Conservation (phyloP, 805 yeast species). For the Candida jianshihensis region DNA sequence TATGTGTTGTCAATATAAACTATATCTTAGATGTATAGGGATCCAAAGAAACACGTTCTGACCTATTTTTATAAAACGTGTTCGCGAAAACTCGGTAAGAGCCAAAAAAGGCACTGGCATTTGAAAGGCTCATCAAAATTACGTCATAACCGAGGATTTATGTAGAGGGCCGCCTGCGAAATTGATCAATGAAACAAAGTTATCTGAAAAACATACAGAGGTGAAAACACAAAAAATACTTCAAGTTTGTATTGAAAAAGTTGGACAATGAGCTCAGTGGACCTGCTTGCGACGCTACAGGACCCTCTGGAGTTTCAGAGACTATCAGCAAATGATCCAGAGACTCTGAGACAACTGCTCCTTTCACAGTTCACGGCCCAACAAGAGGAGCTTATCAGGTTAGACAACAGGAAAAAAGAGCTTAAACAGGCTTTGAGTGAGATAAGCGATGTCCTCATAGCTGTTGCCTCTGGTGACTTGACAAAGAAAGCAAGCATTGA, state of each 20-base stretch:
- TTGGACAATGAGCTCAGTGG: background rate
- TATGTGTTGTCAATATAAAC: no score
- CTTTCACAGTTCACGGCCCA: background rate
- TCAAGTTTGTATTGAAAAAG: no score
- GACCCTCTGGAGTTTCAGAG: slow-evolving; percentile 1
- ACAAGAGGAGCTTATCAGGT: background rate
- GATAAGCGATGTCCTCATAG: slow-evolving; percentile 79
- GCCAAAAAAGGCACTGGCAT: no score
- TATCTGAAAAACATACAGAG: background rate
- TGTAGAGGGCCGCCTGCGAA: no score
- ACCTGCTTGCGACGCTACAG: background rate
- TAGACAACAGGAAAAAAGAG: background rate
- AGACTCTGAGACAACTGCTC: background rate
- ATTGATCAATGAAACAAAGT: no score
- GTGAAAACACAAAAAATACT: no score
- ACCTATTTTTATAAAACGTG: no score
- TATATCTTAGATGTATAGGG: no score
- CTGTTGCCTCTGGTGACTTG: slow-evolving; percentile 80
- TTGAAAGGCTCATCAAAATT: no score
- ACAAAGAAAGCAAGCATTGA: slow-evolving; percentile 53
- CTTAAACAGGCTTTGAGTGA: slow-evolving; percentile 29
- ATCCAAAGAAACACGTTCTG: no score
- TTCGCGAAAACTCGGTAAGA: no score
- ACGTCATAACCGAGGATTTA: no score
- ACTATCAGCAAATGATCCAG: background rate